Evolutionary conservation across 2,329 filamentous ascomycete species (phyloP), one percentile per base, ranked within the genome.

Genomic region (Ophiocordyceps polyrhachis-furcata): DNA sequence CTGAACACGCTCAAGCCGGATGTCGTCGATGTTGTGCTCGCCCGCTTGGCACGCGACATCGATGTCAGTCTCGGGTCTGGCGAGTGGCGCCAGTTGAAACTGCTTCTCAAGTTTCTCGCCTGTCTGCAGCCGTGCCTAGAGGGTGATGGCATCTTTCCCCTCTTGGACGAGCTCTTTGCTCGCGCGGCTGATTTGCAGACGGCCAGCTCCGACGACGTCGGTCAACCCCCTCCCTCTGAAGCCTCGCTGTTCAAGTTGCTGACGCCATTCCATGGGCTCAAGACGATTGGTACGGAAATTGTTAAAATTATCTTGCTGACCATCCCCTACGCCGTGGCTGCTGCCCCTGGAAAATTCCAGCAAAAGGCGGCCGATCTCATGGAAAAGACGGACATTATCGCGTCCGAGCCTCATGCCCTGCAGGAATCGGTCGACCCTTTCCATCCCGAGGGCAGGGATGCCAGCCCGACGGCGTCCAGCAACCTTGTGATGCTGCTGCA

Each of bases 231-330:
- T 41, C 19, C 13, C 6, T 8, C 13, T 9, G 11, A 19, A 40
- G 4, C 9, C 17, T 17, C 4, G 4, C 19, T 35, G 31, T 37
- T 4, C n/a, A 17, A 17, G 1, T 7, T 37, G 32, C 32, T n/a
- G 32, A 37, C 15, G 32, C 32, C n/a, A 14, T 13, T 37, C 1
- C 5, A 17, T 5, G 32, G 32, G n/a, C n/a, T n/a, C 4, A 9
- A 79, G 73, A 79, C 74, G 0, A 74, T 81, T 49, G 76, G 76
- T 43, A 79, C 93, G 40, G 91, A 96, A 65, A 74, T 98, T 31
- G 87, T 95, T 60, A 96, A 95, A 64, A 88, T 95, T 53, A 95
- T 98, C 51, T 76, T 96, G 41, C 76, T 95, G 43, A 94, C 89
- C 0, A 83, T 98, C 47, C 89, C 91, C 0, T 98, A 96, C 60